These are phyloP conservation scores for Laguncularia racemosa DNA, from an alignment of 345 rosid species.

Conservation along the genomic window DNA sequence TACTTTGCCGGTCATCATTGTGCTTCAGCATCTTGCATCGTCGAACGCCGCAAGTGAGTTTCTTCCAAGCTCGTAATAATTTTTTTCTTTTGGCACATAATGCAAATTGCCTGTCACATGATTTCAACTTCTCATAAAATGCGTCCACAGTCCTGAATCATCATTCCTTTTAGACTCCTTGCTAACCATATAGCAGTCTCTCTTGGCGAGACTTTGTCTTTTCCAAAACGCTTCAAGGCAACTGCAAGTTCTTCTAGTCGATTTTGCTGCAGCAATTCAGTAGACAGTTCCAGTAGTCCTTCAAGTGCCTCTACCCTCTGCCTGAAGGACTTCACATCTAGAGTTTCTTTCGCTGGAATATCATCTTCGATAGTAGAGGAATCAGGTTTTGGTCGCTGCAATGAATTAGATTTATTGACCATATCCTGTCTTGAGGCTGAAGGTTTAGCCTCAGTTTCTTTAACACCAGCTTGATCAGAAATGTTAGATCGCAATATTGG, in stretches of 20 bases:
- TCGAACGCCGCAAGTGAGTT: no score
- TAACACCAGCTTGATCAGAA: conserved; percentile 30
- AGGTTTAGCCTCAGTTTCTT: conserved; percentile 36
- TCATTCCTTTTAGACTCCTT: conserved; percentile 91
- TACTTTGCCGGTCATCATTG: no score
- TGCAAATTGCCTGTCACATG: no score
- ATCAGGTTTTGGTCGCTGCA: conserved; percentile 31
- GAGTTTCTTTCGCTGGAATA: conserved; percentile 51
- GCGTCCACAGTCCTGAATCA: conserved; percentile 65
- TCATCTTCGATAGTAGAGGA: conserved; percentile 40
- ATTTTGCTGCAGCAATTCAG: conserved; percentile 78
- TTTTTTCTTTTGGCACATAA: no score
- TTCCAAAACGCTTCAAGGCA: conserved; percentile 93
- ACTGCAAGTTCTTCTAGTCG: conserved; percentile 87
- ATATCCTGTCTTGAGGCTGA: conserved; percentile 4
- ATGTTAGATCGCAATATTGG: conserved; percentile 25
- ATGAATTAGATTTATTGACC: conserved; percentile 29
- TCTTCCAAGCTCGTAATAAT: no score
- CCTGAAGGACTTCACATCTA: conserved; percentile 83
- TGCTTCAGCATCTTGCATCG: no score
- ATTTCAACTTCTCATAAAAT: conserved; percentile 26
- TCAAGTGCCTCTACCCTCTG: conserved; percentile 99
- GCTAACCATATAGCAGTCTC: conserved; percentile 99
- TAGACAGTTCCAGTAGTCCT: conserved; percentile 87
- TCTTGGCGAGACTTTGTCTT: conserved; percentile 91